Evolutionary conservation across 208 protist species (phyloP), one percentile per base, ranked within the genome.

Genomic region (Acanthamoeba lenticulata): DNA sequence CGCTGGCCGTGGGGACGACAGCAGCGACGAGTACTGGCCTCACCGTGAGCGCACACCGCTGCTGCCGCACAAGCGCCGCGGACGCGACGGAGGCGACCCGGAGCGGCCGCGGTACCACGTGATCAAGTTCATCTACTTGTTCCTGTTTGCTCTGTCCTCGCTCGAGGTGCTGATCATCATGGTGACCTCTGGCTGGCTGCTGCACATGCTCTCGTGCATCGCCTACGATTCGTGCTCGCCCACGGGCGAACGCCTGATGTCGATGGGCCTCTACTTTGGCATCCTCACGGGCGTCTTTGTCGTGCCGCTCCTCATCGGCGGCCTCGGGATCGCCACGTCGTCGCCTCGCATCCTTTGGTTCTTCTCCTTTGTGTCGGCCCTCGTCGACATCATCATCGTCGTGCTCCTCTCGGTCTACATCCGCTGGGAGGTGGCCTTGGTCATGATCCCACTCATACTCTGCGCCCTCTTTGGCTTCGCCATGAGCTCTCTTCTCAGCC

Each of bases 201-300:
- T 88, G 36, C 79, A 57, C 79, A 88, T 88, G 79, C n/a, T 88
- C 27, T 88, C 79, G 44, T 88, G 79, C 44, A 57, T 88, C 44
- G 27, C 55, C 29, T 88, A 60, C 79, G 47, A 88, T 19, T 57
- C 79, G 11, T 88, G 42, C 42, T 32, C 77, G 42, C 77, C 77
- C 47, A 55, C 77, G 21, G 9, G 32, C 21, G 77, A 86, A 29
- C 77, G 47, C 27, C 44, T 57, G 21, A 38, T 38, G n/a, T 86
- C 27, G 44, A 55, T 88, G 38, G 40, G 27, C 21, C 47, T 57
- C 40, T 88, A 88, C 40, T 88, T 88, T 88, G 79, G 27, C 40
- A 38, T 49, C 44, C 44, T 88, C 24, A 55, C 11, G 6, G 40
- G 21, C 24, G 29, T 88, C 24, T 88, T 88, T 29, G 27, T 88